A percentile compares a stretch with the other conserved stretches of the same genome.
Conservation (phyloP, 345 rosid genomes). For the Citrus trifoliata region DNA sequence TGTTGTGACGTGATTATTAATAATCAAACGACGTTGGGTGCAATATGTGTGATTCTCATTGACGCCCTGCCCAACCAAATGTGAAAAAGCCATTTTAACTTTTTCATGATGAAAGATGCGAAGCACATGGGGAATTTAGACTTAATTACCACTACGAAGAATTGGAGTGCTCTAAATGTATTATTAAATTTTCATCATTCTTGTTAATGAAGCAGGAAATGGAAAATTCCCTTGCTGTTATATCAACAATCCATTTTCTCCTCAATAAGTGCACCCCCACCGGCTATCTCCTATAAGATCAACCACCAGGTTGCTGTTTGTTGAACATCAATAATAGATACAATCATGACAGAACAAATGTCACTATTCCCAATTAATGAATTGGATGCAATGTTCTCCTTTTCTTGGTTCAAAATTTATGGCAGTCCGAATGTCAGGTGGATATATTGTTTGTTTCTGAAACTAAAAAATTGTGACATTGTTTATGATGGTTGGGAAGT, state of each 20-base stretch:
- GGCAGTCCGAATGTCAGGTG: too few species aligned
- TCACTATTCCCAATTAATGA: background rate
- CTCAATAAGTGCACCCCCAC: background rate
- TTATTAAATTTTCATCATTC: background rate
- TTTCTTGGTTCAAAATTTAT: conserved; percentile 4
- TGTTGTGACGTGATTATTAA: background rate
- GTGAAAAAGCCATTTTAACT: background rate
- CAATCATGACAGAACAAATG: background rate
- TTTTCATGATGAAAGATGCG: background rate
- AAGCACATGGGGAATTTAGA: background rate
- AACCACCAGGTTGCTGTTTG: background rate
- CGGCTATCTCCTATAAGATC: background rate
- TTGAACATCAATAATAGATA: background rate
- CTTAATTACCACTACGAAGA: too few species aligned
- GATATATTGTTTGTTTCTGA: conserved; percentile 4
- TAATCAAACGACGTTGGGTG: background rate
- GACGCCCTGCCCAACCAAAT: background rate
- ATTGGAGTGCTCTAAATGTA: too few species aligned
- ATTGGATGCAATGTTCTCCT: background rate
- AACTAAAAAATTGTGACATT: background rate
- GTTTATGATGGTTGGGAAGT: conserved; percentile 20
- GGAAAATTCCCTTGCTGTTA: background rate
- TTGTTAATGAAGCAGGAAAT: background rate
- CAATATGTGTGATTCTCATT: background rate
- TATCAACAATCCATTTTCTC: background rate